Evolutionary conservation across 805 yeast genomes (phyloP).

Genomic region (Ogataea pini): DNA sequence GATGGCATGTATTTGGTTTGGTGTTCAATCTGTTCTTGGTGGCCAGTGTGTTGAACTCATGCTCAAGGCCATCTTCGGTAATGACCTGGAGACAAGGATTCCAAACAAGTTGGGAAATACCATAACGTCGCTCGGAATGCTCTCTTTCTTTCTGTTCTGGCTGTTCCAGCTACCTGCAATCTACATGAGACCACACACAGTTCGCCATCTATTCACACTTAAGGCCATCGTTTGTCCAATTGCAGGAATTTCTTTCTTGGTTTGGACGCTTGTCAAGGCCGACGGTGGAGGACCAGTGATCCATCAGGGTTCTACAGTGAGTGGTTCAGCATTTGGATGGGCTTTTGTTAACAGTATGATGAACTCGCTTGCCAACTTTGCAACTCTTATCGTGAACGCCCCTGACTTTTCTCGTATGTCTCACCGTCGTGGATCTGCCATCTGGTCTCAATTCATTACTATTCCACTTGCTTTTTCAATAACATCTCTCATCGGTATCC

Average conservation of each 20-base stretch:
- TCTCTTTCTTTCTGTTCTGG: conserved; percentile 83
- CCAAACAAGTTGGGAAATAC: conserved; percentile 54
- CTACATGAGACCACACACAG: conserved; percentile 80
- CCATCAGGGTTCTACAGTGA: conserved; percentile 50
- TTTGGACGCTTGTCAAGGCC: conserved; percentile 83
- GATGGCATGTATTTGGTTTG: conserved; percentile 78
- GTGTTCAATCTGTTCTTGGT: conserved; percentile 84
- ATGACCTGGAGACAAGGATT: conserved; percentile 58
- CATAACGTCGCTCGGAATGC: conserved; percentile 69
- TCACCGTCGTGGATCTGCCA: conserved; percentile 49
- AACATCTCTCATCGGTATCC: conserved; percentile 81
- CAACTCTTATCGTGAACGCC: conserved; percentile 61
- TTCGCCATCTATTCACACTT: conserved; percentile 80
- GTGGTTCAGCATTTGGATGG: conserved; percentile 76
- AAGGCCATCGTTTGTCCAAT: conserved; percentile 79
- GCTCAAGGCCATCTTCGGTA: conserved; percentile 75
- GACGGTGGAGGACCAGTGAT: conserved; percentile 77
- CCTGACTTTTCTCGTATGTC: conserved; percentile 91
- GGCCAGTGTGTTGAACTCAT: conserved; percentile 81
- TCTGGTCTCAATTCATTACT: conserved; percentile 59
- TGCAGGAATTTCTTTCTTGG: conserved; percentile 79
- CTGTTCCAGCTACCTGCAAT: conserved; percentile 74
- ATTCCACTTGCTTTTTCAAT: conserved; percentile 78
- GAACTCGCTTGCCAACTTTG: conserved; percentile 52
- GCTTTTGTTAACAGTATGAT: conserved; percentile 74